A percentile compares a stretch with the other conserved stretches of the same genome.
phyloP scores from a whole-genome alignment of 2,329 filamentous ascomycete species.

The Didymella pomorum region DNA sequence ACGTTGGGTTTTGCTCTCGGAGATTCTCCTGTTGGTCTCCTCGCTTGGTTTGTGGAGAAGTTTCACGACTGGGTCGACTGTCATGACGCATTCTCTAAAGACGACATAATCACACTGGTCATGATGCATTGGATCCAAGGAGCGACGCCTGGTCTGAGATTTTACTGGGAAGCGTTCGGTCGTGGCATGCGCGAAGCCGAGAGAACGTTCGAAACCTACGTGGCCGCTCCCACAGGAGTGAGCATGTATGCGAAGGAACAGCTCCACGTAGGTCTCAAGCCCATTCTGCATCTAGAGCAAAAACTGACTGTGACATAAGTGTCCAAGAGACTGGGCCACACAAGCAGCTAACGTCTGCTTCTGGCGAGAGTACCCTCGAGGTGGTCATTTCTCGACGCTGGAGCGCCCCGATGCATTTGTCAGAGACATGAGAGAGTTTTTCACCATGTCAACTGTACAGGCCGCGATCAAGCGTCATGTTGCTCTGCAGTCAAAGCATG shows the following conservation, averaged over 20 bases:
- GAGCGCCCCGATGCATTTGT: conserved; percentile 61
- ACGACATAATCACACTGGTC: conserved; percentile 79
- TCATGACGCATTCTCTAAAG: conserved; percentile 73
- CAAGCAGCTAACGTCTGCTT: conserved; percentile 42
- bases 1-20: conserved; percentile 66
- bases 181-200: conserved; percentile 61
- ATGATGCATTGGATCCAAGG: conserved; percentile 71
- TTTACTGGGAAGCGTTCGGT: conserved; percentile 47
- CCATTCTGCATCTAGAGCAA: neutral
- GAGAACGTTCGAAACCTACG: neutral
- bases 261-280: neutral
- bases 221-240: conserved; percentile 1
- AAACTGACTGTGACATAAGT: conserved; percentile 68
- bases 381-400: conserved; percentile 69
- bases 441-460: neutral
- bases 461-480: too few relatives aligned
- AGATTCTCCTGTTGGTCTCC: conserved; percentile 73
- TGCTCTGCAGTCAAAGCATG: too few relatives aligned
- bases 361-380: conserved; percentile 58
- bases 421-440: conserved; percentile 3
- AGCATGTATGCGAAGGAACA: conserved; percentile 3
- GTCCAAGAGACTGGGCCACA: conserved; percentile 1
- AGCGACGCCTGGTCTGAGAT: conserved; percentile 69
- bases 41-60: conserved; percentile 85
- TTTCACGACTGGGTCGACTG: conserved; percentile 77